These are phyloP conservation scores for Zoysia matrella DNA, from an alignment of 202 grass and related monocot species.

Conservation along the genomic window DNA sequence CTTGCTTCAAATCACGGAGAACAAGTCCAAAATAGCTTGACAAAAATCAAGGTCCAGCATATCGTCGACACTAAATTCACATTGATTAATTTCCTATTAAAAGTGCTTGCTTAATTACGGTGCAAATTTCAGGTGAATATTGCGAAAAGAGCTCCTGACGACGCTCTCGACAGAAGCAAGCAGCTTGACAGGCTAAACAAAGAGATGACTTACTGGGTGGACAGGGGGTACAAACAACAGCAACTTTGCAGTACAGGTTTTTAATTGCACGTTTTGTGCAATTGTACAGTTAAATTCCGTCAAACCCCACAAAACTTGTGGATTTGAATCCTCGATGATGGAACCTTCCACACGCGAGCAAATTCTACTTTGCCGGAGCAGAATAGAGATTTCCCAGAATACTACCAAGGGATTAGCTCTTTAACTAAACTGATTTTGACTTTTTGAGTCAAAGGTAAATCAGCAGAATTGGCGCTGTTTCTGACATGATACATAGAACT, in stretches of 20 bases:
- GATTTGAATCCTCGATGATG: background rate
- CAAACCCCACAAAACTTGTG: too few species aligned
- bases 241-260: slow-evolving; percentile 46
- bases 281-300: too few species aligned
- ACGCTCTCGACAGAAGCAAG: slow-evolving; percentile 22
- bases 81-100: too few species aligned
- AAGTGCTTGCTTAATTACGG: background rate
- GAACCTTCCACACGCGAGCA: background rate
- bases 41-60: slow-evolving; percentile 26
- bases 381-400: background rate
- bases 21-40: slow-evolving; percentile 24
- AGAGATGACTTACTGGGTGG: slow-evolving; percentile 38
- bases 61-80: background rate
- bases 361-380: background rate
- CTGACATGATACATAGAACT: slow-evolving; percentile 31
- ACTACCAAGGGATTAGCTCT: slow-evolving; percentile 5
- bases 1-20: slow-evolving; percentile 44
- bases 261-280: slow-evolving; percentile 38
- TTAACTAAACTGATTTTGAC: slow-evolving; percentile 22
- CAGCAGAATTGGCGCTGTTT: slow-evolving; percentile 24
- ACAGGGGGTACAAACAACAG: slow-evolving; percentile 5
- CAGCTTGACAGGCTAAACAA: slow-evolving; percentile 33
- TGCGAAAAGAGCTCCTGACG: slow-evolving; percentile 34
- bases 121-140: slow-evolving; percentile 48
- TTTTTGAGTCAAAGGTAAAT: background rate